Conservation (phyloP, 768 basidiomycete genomes). For the Kondoa malvinella region DNA sequence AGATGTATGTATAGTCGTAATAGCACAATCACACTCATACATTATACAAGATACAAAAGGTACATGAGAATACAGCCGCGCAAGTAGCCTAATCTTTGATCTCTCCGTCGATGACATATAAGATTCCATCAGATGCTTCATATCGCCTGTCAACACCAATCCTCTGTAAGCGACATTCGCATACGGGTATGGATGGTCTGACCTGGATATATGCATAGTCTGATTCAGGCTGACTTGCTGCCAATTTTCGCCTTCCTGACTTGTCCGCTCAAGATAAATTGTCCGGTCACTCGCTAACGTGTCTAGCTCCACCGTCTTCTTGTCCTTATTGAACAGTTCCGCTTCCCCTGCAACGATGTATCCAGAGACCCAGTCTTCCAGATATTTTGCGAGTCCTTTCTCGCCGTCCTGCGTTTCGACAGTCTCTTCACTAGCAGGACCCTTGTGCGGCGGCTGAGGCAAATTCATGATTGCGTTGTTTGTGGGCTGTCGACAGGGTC, state of each 20-base stretch:
- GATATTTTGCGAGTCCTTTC: not conserved
- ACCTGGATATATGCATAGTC: not conserved
- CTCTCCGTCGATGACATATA: not conserved
- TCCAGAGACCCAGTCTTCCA: not conserved
- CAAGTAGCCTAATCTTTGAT: not conserved
- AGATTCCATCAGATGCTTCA: not conserved
- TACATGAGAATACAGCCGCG: not conserved
- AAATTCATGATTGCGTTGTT: not conserved
- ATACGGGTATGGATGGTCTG: not conserved
- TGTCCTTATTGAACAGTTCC: not conserved
- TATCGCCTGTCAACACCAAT: not conserved
- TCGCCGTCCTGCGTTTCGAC: not conserved
- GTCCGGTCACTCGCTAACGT: not conserved
- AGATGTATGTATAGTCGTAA: not conserved
- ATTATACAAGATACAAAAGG: not conserved
- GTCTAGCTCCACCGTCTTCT: not conserved
- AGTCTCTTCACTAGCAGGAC: not conserved
- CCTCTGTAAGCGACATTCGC: not conserved
- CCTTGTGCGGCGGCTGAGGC: not conserved
- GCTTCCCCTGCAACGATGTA: conserved; percentile 1
- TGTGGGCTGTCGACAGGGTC: no score
- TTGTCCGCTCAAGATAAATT: not conserved
- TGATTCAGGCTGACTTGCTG: not conserved
- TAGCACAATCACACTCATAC: no score
- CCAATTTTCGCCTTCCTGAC: not conserved